Evolutionary conservation across 768 basidiomycete species (phyloP), one percentile per base, ranked within the genome.

Genomic region (Thelephora ganbajun): DNA sequence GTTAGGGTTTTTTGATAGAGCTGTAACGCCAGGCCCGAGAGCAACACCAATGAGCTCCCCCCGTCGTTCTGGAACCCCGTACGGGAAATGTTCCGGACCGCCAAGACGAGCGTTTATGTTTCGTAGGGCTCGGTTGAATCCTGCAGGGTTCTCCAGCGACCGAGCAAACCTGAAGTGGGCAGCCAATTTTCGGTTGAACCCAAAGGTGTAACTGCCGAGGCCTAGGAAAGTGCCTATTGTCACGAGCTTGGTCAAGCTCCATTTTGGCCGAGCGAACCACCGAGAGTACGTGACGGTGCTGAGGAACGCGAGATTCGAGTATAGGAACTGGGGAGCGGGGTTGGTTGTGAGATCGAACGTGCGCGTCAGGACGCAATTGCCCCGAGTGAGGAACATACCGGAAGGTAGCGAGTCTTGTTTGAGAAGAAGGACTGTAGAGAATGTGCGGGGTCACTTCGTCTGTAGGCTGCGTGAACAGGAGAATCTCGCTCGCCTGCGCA

Each of bases 361-460:
- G 14, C 9, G 26, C 9, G 26, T 9, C 9, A 9, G 9, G 26
- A 9, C 9, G 9, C 26, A 9, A 30, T 9, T 30, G 26, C 26
- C 26, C 26, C 5, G 5, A 48, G 42, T 37, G 51, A 52, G 12
- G 54, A 43, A 53, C 71, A 66, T 44, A 73, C 68, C 48, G 69
- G 66, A 51, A 63, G 66, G 51, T 72, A 66, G 30, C 67, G 59
- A 64, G 72, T 53, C 64, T 57, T 54, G 35, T 69, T 70, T 34
- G 79, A 71, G 22, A 79, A 60, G 64, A 82, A 83, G 22, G 57
- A 4, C 26, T 57, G 39, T 7, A n/a, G 18, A 41, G 12, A 18
- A 14, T 41, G 22, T 14, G 12, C 16, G 39, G 39, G 4, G 26
- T 30, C 9, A 30, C 26, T 30, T 30, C 26, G 26, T 30, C 26